A percentile compares a stretch with the other conserved stretches of the same genome.
These are phyloP conservation scores for Cylindrotheca closterium DNA, from an alignment of 108 stramenopile species.

Conservation along the genomic window DNA sequence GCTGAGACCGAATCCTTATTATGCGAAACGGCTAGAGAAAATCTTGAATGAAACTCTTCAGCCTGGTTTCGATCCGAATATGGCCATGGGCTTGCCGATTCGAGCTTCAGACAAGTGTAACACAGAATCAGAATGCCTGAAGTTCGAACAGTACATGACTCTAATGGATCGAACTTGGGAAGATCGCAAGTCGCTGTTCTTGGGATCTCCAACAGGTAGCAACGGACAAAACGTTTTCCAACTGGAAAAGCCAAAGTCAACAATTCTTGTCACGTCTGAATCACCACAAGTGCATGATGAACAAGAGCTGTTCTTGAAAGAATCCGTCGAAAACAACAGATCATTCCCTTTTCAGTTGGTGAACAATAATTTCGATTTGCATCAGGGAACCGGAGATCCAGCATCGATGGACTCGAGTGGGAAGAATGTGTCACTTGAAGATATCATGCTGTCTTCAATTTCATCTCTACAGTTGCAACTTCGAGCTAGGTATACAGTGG, in stretches of 20 bases:
- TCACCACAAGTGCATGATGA: constrained; percentile 21
- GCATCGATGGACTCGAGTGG: neutral
- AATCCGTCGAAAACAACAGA: neutral
- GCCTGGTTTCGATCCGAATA: constrained; percentile 15
- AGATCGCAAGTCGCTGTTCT: neutral
- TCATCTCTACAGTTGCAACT: constrained; percentile 40
- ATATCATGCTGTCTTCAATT: constrained; percentile 40
- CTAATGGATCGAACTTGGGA: constrained; percentile 23
- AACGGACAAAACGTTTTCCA: neutral
- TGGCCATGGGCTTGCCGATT: constrained; percentile 38
- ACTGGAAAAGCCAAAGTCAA: neutral
- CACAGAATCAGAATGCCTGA: constrained; percentile 43
- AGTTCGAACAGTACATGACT: constrained; percentile 36
- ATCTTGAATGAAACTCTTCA: constrained; percentile 18
- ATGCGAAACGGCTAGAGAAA: constrained; percentile 8
- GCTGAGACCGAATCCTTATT: constrained; percentile 31
- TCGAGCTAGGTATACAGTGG: constrained; percentile 21
- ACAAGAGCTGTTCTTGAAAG: constrained; percentile 5
- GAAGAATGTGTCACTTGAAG: constrained; percentile 5
- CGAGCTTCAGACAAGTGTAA: constrained; percentile 55
- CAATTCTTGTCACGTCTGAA: constrained; percentile 45
- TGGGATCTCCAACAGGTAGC: neutral
- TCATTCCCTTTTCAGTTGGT: constrained; percentile 33
- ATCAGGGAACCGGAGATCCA: constrained; percentile 35
- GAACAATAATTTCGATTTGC: constrained; percentile 31